These are phyloP conservation scores for Coniochaeta pulveracea DNA, from an alignment of 2,329 filamentous ascomycete genomes.

Conservation along the genomic window DNA sequence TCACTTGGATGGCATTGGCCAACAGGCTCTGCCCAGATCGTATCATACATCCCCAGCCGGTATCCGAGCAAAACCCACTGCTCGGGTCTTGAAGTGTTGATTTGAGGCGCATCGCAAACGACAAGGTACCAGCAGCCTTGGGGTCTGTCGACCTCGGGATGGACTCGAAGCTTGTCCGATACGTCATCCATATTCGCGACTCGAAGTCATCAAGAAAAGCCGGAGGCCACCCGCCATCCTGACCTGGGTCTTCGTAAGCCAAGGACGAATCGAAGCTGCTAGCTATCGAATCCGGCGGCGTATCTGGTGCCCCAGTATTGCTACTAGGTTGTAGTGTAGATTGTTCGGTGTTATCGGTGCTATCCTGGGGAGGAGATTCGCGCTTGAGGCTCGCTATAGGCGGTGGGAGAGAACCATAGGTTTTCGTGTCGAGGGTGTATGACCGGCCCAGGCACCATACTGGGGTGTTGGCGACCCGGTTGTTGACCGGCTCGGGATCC, in stretches of 20 bases:
- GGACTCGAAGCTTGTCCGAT: slow-evolving; percentile 72
- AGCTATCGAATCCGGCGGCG: slow-evolving; percentile 34
- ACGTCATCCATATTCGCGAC: slow-evolving; percentile 91
- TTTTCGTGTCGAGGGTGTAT: slow-evolving; percentile 29
- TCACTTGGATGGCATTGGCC: slow-evolving; percentile 68
- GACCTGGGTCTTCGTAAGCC: slow-evolving; percentile 31
- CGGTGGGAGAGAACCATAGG: slow-evolving; percentile 10
- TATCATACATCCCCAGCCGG: slow-evolving; percentile 99
- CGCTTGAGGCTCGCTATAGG: slow-evolving; percentile 4
- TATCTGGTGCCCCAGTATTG: slow-evolving; percentile 26
- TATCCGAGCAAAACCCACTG: slow-evolving; percentile 85
- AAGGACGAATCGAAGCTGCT: slow-evolving; percentile 41
- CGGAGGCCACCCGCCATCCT: slow-evolving; percentile 62
- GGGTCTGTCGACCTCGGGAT: slow-evolving; percentile 73
- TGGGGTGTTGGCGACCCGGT: slow-evolving; percentile 51
- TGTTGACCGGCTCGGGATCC: slow-evolving; percentile 80
- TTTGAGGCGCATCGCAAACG: slow-evolving; percentile 73
- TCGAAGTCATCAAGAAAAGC: slow-evolving; percentile 88
- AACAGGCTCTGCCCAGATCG: slow-evolving; percentile 87
- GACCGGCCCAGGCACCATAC: slow-evolving; percentile 71
- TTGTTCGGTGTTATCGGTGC: slow-evolving; percentile 8
- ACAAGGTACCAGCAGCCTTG: slow-evolving; percentile 59
- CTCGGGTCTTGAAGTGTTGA: slow-evolving; percentile 66
- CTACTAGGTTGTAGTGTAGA: slow-evolving; percentile 6
- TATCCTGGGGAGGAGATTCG: slow-evolving; percentile 11